phyloP scores from a whole-genome alignment of 495 filamentous ascomycete genomes.

The Xylaria acuta region DNA sequence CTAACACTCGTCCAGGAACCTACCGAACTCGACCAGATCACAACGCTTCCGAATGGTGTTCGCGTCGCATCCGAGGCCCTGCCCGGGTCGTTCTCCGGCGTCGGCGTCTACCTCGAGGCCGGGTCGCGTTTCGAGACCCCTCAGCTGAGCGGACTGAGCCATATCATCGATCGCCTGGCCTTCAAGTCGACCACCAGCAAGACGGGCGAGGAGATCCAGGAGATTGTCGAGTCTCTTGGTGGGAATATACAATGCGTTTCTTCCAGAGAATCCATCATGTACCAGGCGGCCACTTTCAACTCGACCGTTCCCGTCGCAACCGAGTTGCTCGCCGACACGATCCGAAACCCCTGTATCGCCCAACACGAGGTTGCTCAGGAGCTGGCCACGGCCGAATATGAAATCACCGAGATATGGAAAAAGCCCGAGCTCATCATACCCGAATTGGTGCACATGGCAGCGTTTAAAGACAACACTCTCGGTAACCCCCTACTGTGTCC shows the following conservation, averaged over 20 bases:
- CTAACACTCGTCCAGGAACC: conserved; percentile 70
- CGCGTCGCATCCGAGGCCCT: conserved; percentile 95
- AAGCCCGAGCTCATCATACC: conserved; percentile 96
- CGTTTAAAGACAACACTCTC: conserved; percentile 92
- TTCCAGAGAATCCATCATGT: conserved; percentile 96
- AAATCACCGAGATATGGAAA: conserved; percentile 97
- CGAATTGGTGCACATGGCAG: conserved; percentile 92
- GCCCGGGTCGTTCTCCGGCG: conserved; percentile 91
- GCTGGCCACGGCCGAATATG: conserved; percentile 88
- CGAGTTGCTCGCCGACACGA: conserved; percentile 90
- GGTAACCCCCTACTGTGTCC: conserved; percentile 95
- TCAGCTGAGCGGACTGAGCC: conserved; percentile 85
- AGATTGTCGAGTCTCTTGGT: conserved; percentile 82
- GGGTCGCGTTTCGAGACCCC: conserved; percentile 94
- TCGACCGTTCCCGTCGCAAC: conserved; percentile 82
- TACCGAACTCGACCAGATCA: conserved; percentile 84
- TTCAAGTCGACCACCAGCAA: conserved; percentile 88
- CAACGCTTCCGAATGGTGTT: conserved; percentile 89
- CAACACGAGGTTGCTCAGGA: conserved; percentile 88
- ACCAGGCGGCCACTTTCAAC: conserved; percentile 98
- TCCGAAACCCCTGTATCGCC: conserved; percentile 86
- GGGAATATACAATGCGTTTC: conserved; percentile 97
- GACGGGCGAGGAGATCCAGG: conserved; percentile 83
- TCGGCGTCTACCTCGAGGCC: conserved; percentile 96
- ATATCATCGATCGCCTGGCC: conserved; percentile 93